Evolutionary conservation across 139 green algal species (phyloP), one percentile per base, ranked within the genome.

Genomic region (Micractinium conductrix): DNA sequence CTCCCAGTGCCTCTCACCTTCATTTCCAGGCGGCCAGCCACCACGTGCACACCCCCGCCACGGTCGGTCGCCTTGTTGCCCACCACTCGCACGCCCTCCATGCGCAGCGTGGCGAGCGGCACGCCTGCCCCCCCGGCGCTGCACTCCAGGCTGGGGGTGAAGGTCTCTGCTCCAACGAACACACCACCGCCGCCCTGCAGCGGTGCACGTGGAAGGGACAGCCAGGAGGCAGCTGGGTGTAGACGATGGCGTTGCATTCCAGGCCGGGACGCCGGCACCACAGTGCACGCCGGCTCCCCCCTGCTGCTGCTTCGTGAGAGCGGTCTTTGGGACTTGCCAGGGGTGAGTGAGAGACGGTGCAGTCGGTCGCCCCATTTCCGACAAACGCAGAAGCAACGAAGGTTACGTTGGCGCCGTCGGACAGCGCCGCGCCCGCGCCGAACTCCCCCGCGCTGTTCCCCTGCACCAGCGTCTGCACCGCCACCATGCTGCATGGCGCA

Each of bases 31-130:
- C 26, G 70, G 1, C 84, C 84, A 17, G 84, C 81, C 14, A 58
- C 79, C 37, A 88, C 67, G 24, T 69, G 55, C 22, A 85, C 78
- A 8, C 40, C 84, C 1, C 84, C 84, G 0, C 84, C 84, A 33
- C 72, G 26, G 26, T 80, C 42, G 0, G 22, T 9, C 21, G 84
- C 78, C 26, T 6, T 7, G 78, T 88, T 88, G 45, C 48, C 65
- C 4, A 17, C 3, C 26, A 88, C 81, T 21, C 24, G 38, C 24
- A 55, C 76, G 6, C 53, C 33, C 2, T 53, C 42, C 26, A 82
- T 14, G 12, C 28, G n/a, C 10, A 80, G 48, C 0, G n/a, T 30
- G 48, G 74, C 74, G 1, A 17, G 4, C 1, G 74, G 28, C 7
- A 35, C 4, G 37, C 24, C 53, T 24, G 28, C 53, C 22, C 63